phyloP scores from a whole-genome alignment of 2,329 filamentous ascomycete genomes.

The Sclerotiophoma versabilis region DNA sequence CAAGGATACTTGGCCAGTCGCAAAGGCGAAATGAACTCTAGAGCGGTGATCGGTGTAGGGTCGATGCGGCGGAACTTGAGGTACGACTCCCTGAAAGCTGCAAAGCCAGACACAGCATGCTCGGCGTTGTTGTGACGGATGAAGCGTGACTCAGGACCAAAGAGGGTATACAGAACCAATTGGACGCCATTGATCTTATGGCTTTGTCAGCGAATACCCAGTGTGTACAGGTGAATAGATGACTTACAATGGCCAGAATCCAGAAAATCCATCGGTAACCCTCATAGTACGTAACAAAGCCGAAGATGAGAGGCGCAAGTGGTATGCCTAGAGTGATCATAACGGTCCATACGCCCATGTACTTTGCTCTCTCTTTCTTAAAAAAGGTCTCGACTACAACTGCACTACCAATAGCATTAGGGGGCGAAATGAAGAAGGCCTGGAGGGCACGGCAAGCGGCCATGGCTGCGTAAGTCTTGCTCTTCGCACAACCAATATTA shows the following conservation, averaged over 20 bases:
- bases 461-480: slow-evolving; percentile 58
- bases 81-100: slow-evolving; percentile 52
- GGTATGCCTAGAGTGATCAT: slow-evolving; percentile 60
- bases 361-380: slow-evolving; percentile 60
- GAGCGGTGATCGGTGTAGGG: slow-evolving; percentile 55
- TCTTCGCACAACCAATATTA: slow-evolving; percentile 63
- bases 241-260: slow-evolving; percentile 62
- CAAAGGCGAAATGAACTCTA: slow-evolving; percentile 62
- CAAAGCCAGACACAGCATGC: slow-evolving; percentile 36
- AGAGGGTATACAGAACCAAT: slow-evolving; percentile 63
- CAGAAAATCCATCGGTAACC: slow-evolving; percentile 67
- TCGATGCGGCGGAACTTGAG: slow-evolving; percentile 62
- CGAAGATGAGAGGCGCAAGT: slow-evolving; percentile 51
- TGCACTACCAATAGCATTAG: slow-evolving; percentile 62
- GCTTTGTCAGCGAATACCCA: neutral
- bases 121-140: slow-evolving; percentile 50
- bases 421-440: slow-evolving; percentile 64
- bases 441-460: slow-evolving; percentile 60
- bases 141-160: slow-evolving; percentile 61
- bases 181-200: slow-evolving; percentile 64
- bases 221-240: no score
- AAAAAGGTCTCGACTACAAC: slow-evolving; percentile 67
- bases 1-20: slow-evolving; percentile 55
- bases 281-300: slow-evolving; percentile 59
- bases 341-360: slow-evolving; percentile 66